Percentiles rank a stretch among this genome's conserved stretches.
Evolutionary conservation across 352 stramenopile species (phyloP).

Genomic region (Globisporangium barbulae): DNA sequence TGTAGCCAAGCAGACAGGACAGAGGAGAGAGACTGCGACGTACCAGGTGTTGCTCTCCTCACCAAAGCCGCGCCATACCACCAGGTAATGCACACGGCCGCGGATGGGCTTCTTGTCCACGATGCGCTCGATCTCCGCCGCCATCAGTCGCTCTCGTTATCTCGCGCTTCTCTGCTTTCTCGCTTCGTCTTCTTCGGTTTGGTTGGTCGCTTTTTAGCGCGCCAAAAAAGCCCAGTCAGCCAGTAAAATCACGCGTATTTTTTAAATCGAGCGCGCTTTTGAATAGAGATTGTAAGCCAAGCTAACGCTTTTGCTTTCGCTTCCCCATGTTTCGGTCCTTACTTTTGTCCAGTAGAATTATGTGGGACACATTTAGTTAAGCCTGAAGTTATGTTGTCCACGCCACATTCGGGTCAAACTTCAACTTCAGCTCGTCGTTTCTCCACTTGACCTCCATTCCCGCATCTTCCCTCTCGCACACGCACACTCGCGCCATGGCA

Average conservation of each 20-base stretch:
- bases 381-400: neutral
- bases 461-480: too few species aligned
- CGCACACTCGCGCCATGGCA: too few species aligned
- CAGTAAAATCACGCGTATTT: neutral
- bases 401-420: too few species aligned
- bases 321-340: too few species aligned
- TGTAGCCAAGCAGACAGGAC: neutral
- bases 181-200: neutral
- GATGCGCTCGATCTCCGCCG: conserved; percentile 74
- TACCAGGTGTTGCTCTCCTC: conserved; percentile 87
- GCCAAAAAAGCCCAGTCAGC: neutral
- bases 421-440: too few species aligned
- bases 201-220: neutral
- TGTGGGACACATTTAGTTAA: too few species aligned
- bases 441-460: too few species aligned
- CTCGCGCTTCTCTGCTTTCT: conserved; percentile 8
- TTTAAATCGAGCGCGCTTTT: neutral
- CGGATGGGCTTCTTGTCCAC: conserved; percentile 80
- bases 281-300: neutral
- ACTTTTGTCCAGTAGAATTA: too few species aligned
- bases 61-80: conserved; percentile 73
- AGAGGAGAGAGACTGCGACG: neutral
- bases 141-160: conserved; percentile 28
- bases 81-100: conserved; percentile 79
- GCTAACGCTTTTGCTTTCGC: neutral